These are phyloP conservation scores for Fagus sylvatica DNA, from an alignment of 306 rosid genomes.

Conservation along the genomic window DNA sequence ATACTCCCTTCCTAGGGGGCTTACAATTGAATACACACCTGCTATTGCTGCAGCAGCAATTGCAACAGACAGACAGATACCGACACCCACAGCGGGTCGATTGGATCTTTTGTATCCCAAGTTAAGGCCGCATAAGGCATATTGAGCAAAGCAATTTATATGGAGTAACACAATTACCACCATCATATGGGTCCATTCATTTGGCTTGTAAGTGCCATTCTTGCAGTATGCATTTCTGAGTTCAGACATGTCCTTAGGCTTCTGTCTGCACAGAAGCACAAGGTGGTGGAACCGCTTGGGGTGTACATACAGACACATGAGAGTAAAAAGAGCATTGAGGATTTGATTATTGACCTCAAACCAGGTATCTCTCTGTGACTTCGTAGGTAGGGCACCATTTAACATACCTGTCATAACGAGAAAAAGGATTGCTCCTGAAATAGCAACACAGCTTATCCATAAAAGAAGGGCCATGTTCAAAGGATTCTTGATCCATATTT, in stretches of 20 bases:
- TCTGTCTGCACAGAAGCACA: conserved; percentile 57
- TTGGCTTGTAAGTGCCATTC: conserved; percentile 54
- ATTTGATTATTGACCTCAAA: conserved; percentile 65
- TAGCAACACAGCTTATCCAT: conserved; percentile 46
- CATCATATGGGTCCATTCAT: conserved; percentile 50
- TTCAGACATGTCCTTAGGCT: conserved; percentile 35
- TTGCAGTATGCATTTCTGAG: conserved; percentile 48
- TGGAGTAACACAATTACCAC: conserved; percentile 54
- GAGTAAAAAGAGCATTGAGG: conserved; percentile 68
- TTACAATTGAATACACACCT: conserved; percentile 40
- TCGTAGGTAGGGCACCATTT: conserved; percentile 35
- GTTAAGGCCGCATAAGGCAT: conserved; percentile 65
- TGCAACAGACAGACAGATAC: conserved; percentile 47
- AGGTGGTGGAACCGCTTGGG: conserved; percentile 53
- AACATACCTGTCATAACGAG: conserved; percentile 69
- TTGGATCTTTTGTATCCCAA: conserved; percentile 43
- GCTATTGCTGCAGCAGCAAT: conserved; percentile 52
- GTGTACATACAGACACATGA: conserved; percentile 63
- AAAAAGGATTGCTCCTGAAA: conserved; percentile 59
- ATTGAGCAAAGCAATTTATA: conserved; percentile 61
- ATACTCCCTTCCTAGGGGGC: conserved; percentile 63
- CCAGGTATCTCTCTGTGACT: conserved; percentile 51
- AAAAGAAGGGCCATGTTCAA: conserved; percentile 51
- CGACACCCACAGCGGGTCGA: conserved; percentile 49
- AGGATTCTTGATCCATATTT: conserved; percentile 51